Conservation (phyloP, 2,329 filamentous ascomycete species). For the Stagonosporopsis tanaceti region DNA sequence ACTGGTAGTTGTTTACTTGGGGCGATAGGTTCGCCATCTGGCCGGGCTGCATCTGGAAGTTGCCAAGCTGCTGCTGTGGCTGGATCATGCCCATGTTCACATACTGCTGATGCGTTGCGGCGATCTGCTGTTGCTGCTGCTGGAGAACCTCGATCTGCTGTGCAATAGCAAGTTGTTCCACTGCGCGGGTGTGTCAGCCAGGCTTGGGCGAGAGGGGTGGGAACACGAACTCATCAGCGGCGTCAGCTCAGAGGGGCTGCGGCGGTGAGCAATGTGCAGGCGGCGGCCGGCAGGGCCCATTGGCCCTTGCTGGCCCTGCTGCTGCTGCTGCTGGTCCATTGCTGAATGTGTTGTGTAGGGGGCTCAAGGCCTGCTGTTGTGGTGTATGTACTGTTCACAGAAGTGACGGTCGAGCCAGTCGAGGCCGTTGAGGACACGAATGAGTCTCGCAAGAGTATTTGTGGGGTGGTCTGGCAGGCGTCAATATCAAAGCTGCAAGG, state of each 20-base stretch:
- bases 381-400: constrained; percentile 31
- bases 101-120: constrained; percentile 96
- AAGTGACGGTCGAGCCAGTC: constrained; percentile 35
- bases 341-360: constrained; percentile 33
- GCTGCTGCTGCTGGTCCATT: constrained; percentile 61
- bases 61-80: constrained; percentile 78
- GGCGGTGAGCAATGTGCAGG: constrained; percentile 95
- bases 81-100: constrained; percentile 96
- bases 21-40: constrained; percentile 80
- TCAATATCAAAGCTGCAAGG: constrained; percentile 27
- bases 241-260: constrained; percentile 96
- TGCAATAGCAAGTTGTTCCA: constrained; percentile 97
- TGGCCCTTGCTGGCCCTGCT: constrained; percentile 61
- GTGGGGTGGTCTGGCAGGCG: constrained; percentile 34
- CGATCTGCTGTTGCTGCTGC: constrained; percentile 97
- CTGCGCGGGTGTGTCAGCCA: constrained; percentile 57
- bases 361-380: constrained; percentile 36
- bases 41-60: constrained; percentile 64
- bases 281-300: constrained; percentile 82
- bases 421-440: constrained; percentile 33
- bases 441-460: constrained; percentile 31
- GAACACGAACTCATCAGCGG: constrained; percentile 92
- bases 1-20: constrained; percentile 83
- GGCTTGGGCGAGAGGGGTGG: constrained; percentile 12
- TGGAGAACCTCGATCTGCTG: constrained; percentile 98